Evolutionary conservation across 2,329 filamentous ascomycete genomes (phyloP), one percentile per base, ranked within the genome.

Genomic region (Aspergillus thermomutatus): DNA sequence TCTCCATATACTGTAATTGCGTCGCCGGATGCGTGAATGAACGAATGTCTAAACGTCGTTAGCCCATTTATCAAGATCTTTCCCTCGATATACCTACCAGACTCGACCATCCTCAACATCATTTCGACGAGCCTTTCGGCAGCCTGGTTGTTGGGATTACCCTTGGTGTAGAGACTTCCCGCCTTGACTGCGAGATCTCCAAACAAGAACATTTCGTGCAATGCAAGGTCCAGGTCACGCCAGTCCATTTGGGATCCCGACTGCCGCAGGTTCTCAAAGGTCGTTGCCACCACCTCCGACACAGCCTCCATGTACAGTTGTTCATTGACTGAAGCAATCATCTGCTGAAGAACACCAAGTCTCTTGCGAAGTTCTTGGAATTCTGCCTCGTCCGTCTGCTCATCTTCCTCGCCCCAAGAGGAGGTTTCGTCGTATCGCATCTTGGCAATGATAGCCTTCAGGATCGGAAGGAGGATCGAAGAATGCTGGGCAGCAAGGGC

Each of bases 371-470:
- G 82, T 65, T 99, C 94, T 69, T 96, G 90, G 66, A 99, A 99
- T 72, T 99, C 94, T 26, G 93, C 94, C 76, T 99, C 94, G 66
- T 97, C 94, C 1, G 92, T 96, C 73, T 96, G 89, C 66, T 96
- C 92, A 66, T 96, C 92, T 70, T 97, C 92, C 56, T 92, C 87
- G 40, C 92, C 93, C 93, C 93, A 97, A 21, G 85, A 88, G 1
- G 90, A 89, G 5, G 93, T 97, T 71, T 97, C 93, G 67, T 99
- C 94, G 69, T 96, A 97, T 70, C 93, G 88, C 92, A 97, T 97
- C 78, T 99, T 99, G 55, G 85, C 82, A 58, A 99, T 89, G 66
- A 97, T 93, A 54, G 92, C 91, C 72, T 96, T 91, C 56, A 99
- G 79, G 52, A 97, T 92, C 4, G 91, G 90, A 26, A 90, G 85